Base-by-base conservation (phyloP, 2,329 filamentous ascomycete species). In the Colletotrichum tropicale region DNA sequence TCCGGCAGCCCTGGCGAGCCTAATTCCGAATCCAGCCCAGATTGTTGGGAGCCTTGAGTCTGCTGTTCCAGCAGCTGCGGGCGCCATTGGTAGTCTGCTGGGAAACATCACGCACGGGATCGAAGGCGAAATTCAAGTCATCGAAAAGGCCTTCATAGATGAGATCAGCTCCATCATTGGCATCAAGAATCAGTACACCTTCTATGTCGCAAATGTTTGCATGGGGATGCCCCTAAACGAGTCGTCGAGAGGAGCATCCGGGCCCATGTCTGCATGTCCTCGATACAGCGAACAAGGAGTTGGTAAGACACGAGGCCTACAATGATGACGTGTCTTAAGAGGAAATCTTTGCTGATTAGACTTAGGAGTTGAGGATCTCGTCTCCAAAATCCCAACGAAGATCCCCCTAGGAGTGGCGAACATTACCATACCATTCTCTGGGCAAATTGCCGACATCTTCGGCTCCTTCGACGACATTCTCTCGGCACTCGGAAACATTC, bases 281-380 rank as follows among this genome's bases (percentile, higher is more conserved):
- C 43, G 43, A 52, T 52, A 52, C 0, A 52, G 43, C 4, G 43
- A 52, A 21, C 43, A 52, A 52, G 43, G 43, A 52, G 10, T 52
- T 52, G 43, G 43, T 52, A 52, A 52, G 43, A 13, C 0, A 48
- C 5, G 10, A n/a, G n/a, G 4, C 43, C 5, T 3, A 10, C 3
- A 43, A 10, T n/a, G 0, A 43, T 43, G 18, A 6, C 2, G 38
- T 12, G 3, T 0, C 18, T 1, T 48, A 0, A 6, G 2, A 7
- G 18, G 1, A n/a, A n/a, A 4, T 1, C 0, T 43, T 21, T 7
- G 3, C 43, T 52, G n/a, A 52, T 52, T 0, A 24, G 4, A 52
- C 12, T 2, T 24, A 52, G 43, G 43, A 21, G 43, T 52, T 21
- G 43, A 52, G n/a, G n/a, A 52, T 52, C 43, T 52, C n/a, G n/a